Conservation (phyloP, 2,329 filamentous ascomycete genomes). For the Ophiocordyceps australis region DNA sequence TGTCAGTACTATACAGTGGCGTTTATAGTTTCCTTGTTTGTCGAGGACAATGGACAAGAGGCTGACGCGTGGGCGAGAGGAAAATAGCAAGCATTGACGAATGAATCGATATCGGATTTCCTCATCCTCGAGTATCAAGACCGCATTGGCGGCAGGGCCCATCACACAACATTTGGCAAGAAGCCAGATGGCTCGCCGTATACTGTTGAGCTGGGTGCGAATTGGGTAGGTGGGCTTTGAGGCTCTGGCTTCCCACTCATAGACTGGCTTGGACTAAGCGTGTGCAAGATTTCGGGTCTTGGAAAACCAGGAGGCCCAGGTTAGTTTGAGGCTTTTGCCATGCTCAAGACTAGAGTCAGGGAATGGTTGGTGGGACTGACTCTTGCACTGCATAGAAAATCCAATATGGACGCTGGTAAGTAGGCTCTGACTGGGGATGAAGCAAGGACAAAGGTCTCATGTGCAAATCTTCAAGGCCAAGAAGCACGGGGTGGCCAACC, state of each 20-base stretch:
- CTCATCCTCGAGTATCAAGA: slow-evolving; percentile 45
- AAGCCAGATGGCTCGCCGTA: slow-evolving; percentile 30
- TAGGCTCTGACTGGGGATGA: background rate
- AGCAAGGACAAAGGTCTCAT: too few species aligned
- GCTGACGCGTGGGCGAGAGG: background rate
- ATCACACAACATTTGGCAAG: slow-evolving; percentile 37
- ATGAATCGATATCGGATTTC: slow-evolving; percentile 44
- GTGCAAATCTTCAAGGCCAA: slow-evolving; percentile 21
- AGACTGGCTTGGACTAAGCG: slow-evolving; percentile 4
- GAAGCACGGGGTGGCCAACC: slow-evolving; percentile 36
- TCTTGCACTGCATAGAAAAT: slow-evolving; percentile 24
- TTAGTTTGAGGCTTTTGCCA: slow-evolving; percentile 2
- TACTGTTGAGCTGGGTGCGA: slow-evolving; percentile 46
- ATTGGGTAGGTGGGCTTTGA: slow-evolving; percentile 28
- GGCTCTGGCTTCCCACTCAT: slow-evolving; percentile 5
- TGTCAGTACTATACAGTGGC: slow-evolving; percentile 2
- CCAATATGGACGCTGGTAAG: slow-evolving; percentile 38
- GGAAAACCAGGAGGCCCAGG: slow-evolving; percentile 8
- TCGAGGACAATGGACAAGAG: background rate
- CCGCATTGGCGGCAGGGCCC: slow-evolving; percentile 42
- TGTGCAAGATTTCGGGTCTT: slow-evolving; percentile 8
- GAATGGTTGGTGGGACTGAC: too few species aligned
- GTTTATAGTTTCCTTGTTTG: background rate
- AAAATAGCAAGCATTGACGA: slow-evolving; percentile 33
- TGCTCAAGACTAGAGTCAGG: too few species aligned